phyloP scores from a whole-genome alignment of 164 flowering plant genomes.

The Buxus sempervirens region DNA sequence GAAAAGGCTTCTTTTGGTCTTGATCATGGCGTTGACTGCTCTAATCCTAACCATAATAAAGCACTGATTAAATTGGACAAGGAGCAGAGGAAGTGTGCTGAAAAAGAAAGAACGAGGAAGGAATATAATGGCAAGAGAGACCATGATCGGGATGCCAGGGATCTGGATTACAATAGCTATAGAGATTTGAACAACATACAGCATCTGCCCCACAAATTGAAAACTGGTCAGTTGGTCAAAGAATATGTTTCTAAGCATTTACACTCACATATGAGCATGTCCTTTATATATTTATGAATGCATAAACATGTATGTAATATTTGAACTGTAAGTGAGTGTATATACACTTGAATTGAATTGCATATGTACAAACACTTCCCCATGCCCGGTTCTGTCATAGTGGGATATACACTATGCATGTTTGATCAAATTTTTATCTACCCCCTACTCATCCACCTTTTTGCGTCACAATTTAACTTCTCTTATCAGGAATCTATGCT shows the following conservation, averaged over 20 bases:
- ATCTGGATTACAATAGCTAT: slow-evolving; percentile 44
- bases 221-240: slow-evolving; percentile 38
- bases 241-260: slow-evolving; percentile 46
- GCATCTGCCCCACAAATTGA: slow-evolving; percentile 42
- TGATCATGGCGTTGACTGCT: slow-evolving; percentile 50
- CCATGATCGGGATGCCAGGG: slow-evolving; percentile 51
- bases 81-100: slow-evolving; percentile 51
- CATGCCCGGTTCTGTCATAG: no score
- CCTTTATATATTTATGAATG: background rate
- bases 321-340: background rate
- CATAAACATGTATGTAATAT: background rate
- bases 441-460: no score
- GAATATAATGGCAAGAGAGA: slow-evolving; percentile 59
- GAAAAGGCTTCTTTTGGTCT: slow-evolving; percentile 50
- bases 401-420: no score
- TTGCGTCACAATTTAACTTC: no score
- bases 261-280: slow-evolving; percentile 47
- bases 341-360: background rate
- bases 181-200: slow-evolving; percentile 46
- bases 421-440: no score
- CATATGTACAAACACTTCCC: no score
- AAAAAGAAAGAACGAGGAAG: slow-evolving; percentile 59
- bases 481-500: no score
- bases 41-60: slow-evolving; percentile 54
- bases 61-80: slow-evolving; percentile 38